Evolutionary conservation across 306 rosid genomes (phyloP).

Genomic region (Malus sylvestris): DNA sequence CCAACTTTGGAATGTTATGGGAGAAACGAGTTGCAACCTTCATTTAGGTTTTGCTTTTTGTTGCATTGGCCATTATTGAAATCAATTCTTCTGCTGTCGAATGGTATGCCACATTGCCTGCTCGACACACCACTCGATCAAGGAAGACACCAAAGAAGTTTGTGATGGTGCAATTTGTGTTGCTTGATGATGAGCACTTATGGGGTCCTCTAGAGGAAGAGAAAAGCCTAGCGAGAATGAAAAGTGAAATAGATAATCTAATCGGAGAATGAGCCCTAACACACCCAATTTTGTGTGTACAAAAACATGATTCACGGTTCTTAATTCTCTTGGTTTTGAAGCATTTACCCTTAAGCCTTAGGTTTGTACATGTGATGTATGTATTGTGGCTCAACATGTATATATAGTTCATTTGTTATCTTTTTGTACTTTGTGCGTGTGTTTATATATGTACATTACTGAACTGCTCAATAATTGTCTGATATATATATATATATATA

Average conservation of each 20-base stretch:
- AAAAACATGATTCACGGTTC: constrained; percentile 15
- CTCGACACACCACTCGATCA: constrained; percentile 40
- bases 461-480: no score
- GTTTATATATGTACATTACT: no score
- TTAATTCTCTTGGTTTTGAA: neutral
- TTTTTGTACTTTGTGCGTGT: no score
- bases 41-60: constrained; percentile 25
- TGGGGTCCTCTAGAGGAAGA: constrained; percentile 52
- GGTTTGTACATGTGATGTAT: neutral
- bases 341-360: neutral
- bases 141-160: constrained; percentile 65
- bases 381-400: neutral
- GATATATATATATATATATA: no score
- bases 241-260: constrained; percentile 8
- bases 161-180: constrained; percentile 56
- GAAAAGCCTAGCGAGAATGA: constrained; percentile 13
- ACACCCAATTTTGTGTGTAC: neutral
- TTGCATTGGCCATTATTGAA: constrained; percentile 39
- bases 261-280: neutral
- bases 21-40: constrained; percentile 50
- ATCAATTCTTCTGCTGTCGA: constrained; percentile 39
- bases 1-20: constrained; percentile 69
- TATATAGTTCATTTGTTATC: no score
- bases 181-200: constrained; percentile 41
- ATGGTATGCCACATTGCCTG: constrained; percentile 31